A percentile compares a stretch with the other conserved stretches of the same genome.
Conservation (phyloP, 2,329 filamentous ascomycete genomes). For the Colletotrichum lini region DNA sequence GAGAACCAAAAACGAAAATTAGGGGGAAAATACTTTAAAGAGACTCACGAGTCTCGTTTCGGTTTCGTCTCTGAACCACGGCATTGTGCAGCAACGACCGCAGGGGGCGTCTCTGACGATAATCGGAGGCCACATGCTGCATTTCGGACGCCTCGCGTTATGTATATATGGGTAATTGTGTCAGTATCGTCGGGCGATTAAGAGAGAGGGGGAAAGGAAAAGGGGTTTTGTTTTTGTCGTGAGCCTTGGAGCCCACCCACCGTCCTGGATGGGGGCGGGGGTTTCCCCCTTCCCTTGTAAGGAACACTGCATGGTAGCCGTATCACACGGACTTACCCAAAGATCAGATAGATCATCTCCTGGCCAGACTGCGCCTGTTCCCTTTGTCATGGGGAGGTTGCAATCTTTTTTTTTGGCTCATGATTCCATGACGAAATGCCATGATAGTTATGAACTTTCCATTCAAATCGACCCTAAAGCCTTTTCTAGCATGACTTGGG, state of each 20-base stretch:
- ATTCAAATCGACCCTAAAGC: slow-evolving; percentile 1
- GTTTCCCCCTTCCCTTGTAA: slow-evolving; percentile 27
- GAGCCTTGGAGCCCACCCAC: slow-evolving; percentile 5
- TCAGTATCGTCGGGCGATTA: slow-evolving; percentile 36
- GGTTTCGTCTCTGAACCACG: slow-evolving; percentile 8
- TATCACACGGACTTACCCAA: slow-evolving; percentile 29
- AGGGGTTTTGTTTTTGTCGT: slow-evolving; percentile 20
- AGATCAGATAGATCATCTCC: slow-evolving; percentile 44
- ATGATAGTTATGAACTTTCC: slow-evolving; percentile 44
- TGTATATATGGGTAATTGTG: slow-evolving; percentile 41
- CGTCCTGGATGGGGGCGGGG: slow-evolving; percentile 18
- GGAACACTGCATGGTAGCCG: slow-evolving; percentile 38
- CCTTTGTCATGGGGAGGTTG: slow-evolving; percentile 39
- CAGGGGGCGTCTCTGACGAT: slow-evolving; percentile 13
- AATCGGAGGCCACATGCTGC: slow-evolving; percentile 7
- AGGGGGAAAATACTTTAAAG: slow-evolving; percentile 16
- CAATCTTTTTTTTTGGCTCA: slow-evolving; percentile 42
- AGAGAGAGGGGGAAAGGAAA: slow-evolving; percentile 33
- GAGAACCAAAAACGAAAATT: slow-evolving; percentile 22
- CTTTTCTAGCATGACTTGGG: not conserved
- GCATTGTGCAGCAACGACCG: slow-evolving; percentile 26
- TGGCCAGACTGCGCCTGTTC: slow-evolving; percentile 42
- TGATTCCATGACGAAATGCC: slow-evolving; percentile 45
- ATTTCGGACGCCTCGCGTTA: slow-evolving; percentile 23
- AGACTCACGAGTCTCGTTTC: slow-evolving; percentile 2